Conservation (phyloP, 768 basidiomycete genomes). For the Tricholoma terreum region DNA sequence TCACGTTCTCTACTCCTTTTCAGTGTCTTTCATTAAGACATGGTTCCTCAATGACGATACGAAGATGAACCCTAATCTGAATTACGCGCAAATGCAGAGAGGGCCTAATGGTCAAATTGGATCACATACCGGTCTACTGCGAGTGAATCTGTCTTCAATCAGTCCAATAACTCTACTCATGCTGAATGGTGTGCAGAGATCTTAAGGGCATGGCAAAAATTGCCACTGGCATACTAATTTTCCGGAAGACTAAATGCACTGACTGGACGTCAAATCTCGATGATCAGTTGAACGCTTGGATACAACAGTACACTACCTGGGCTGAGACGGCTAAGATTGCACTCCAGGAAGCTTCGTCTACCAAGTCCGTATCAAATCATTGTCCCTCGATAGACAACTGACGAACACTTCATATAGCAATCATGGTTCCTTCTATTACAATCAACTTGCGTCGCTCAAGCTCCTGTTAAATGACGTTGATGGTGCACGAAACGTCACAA, state of each 20-base stretch:
- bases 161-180: background rate
- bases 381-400: background rate
- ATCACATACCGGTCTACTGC: conserved; percentile 57
- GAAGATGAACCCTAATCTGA: conserved; percentile 62
- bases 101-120: conserved; percentile 39
- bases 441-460: conserved; percentile 56
- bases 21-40: conserved; percentile 45
- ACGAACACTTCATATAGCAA: conserved; percentile 39
- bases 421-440: conserved; percentile 63
- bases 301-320: conserved; percentile 52
- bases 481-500: conserved; percentile 45
- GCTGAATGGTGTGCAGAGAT: conserved; percentile 36
- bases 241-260: conserved; percentile 46
- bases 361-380: conserved; percentile 41
- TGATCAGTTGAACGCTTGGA: conserved; percentile 48
- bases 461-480: conserved; percentile 47
- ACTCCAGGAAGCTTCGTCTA: conserved; percentile 40
- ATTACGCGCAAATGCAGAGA: conserved; percentile 52
- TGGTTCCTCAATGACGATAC: conserved; percentile 62
- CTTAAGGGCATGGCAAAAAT: conserved; percentile 56
- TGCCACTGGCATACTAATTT: conserved; percentile 47
- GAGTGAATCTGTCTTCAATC: conserved; percentile 16
- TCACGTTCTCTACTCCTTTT: background rate
- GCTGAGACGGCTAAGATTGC: conserved; percentile 47
- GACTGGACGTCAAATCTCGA: conserved; percentile 59